Conservation (phyloP, 2,329 filamentous ascomycete genomes). For the Colletotrichum theobromicola region DNA sequence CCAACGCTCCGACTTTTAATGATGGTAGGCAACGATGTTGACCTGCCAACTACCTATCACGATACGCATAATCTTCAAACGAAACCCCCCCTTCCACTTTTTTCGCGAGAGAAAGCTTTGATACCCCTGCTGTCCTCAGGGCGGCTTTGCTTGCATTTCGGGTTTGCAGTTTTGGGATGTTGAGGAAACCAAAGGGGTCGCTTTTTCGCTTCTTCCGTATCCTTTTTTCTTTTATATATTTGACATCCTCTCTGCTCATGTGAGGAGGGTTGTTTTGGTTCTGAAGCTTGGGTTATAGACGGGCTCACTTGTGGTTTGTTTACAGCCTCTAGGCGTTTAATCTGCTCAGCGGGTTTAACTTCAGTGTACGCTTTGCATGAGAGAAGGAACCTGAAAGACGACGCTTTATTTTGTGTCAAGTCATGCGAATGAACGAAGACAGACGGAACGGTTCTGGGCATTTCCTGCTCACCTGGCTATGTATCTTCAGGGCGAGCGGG, state of each 20-base stretch:
- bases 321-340: conserved; percentile 6
- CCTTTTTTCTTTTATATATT: background rate
- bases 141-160: conserved; percentile 21
- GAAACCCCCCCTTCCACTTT: background rate
- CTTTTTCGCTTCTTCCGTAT: background rate
- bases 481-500: background rate
- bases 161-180: conserved; percentile 10
- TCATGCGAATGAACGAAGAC: conserved; percentile 11
- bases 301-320: background rate
- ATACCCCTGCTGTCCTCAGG: conserved; percentile 21
- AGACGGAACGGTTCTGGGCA: background rate
- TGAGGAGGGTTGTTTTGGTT: background rate
- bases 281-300: background rate
- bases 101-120: conserved; percentile 17
- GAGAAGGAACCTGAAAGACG: background rate
- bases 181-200: background rate
- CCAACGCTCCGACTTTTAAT: background rate
- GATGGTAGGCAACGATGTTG: background rate
- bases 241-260: background rate
- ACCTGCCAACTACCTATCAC: background rate
- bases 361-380: conserved; percentile 16
- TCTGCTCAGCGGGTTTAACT: background rate
- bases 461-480: background rate
- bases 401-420: background rate
- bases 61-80: conserved; percentile 5